Conservation (phyloP, 306 rosid genomes). For the Quercus glauca region DNA sequence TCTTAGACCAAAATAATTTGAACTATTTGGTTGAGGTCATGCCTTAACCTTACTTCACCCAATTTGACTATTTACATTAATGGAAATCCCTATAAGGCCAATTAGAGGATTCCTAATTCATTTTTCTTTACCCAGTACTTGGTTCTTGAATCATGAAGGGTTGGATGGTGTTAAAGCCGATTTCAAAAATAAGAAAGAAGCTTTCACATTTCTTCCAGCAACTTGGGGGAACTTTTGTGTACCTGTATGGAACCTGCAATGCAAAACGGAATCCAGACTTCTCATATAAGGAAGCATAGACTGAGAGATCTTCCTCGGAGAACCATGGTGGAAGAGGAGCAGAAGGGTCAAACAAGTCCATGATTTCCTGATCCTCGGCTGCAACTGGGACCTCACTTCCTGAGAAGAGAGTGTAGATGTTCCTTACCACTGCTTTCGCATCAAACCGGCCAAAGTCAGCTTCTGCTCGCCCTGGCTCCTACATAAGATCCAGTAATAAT, state of each 20-base stretch:
- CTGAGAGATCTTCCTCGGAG: slow-evolving; percentile 50
- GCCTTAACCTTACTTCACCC: too few relatives aligned
- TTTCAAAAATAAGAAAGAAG: neutral
- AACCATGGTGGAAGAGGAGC: slow-evolving; percentile 55
- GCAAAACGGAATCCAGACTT: slow-evolving; percentile 54
- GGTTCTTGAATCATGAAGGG: neutral
- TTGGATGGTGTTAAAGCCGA: neutral
- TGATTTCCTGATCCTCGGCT: slow-evolving; percentile 45
- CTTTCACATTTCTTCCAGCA: neutral
- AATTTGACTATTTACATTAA: too few relatives aligned
- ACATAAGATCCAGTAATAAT: neutral
- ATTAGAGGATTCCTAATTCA: too few relatives aligned
- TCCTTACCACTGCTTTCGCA: slow-evolving; percentile 47
- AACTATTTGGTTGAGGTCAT: too few relatives aligned
- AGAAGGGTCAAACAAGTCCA: slow-evolving; percentile 58
- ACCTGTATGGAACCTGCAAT: slow-evolving; percentile 60
- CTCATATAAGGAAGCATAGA: slow-evolving; percentile 54
- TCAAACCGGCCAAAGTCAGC: slow-evolving; percentile 58
- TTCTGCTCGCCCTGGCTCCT: slow-evolving; percentile 60
- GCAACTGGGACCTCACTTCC: slow-evolving; percentile 53
- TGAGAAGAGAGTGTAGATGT: slow-evolving; percentile 57
- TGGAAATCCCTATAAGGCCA: too few relatives aligned
- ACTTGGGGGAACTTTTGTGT: neutral
- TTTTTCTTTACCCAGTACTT: too few relatives aligned
- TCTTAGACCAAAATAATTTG: too few relatives aligned